These are phyloP conservation scores for Mortierella claussenii DNA, from an alignment of 192 early-diverging fungal species.

Conservation along the genomic window DNA sequence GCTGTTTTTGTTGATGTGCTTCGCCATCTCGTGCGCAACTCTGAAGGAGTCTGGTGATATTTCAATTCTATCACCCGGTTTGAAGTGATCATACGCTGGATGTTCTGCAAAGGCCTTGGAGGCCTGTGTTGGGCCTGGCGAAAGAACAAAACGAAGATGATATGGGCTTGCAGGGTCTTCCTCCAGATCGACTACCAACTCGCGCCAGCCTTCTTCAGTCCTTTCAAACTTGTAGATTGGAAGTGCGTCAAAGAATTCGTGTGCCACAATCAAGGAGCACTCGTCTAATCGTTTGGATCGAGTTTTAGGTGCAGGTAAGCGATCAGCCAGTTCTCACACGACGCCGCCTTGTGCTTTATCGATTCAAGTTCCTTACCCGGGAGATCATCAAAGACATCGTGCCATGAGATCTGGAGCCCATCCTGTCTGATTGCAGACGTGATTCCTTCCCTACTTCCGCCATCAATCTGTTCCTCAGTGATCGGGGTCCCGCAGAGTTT, in stretches of 20 bases:
- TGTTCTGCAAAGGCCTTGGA: conserved; percentile 55
- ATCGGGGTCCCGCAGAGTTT: conserved; percentile 57
- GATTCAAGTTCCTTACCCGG: conserved; percentile 62
- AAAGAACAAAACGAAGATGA: conserved; percentile 81
- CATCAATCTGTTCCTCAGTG: conserved; percentile 38
- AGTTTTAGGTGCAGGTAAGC: too few species aligned
- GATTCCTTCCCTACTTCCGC: conserved; percentile 35
- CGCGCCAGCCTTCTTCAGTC: conserved; percentile 86
- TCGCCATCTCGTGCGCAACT: conserved; percentile 73
- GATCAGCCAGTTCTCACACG: background rate
- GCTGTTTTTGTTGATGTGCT: conserved; percentile 69
- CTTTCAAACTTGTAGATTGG: conserved; percentile 88
- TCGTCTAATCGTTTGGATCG: conserved; percentile 51
- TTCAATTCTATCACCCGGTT: conserved; percentile 83
- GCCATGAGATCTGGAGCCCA: conserved; percentile 70
- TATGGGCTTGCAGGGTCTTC: conserved; percentile 69
- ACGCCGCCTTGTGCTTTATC: background rate
- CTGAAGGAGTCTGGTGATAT: conserved; percentile 83
- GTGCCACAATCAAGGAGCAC: conserved; percentile 83
- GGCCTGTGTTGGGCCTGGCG: conserved; percentile 70
- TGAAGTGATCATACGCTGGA: conserved; percentile 59
- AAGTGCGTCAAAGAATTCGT: conserved; percentile 98
- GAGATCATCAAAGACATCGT: conserved; percentile 73
- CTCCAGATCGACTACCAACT: conserved; percentile 88
- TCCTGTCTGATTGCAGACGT: conserved; percentile 40